Base-by-base conservation (phyloP, 2,329 filamentous ascomycete genomes). In the Fusarium sp. region DNA sequence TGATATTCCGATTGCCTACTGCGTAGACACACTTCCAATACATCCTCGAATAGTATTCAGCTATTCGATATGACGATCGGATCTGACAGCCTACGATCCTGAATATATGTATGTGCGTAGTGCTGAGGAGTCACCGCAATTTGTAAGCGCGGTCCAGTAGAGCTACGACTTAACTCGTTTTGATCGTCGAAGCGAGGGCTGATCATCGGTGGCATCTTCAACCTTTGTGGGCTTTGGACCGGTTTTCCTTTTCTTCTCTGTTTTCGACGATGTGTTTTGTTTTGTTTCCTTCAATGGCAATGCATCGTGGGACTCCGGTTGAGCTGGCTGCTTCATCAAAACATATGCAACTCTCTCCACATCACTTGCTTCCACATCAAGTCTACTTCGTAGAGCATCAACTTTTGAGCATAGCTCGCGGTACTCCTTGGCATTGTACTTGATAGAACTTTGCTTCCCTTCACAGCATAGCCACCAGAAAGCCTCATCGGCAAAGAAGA, bases 401-500 rank as follows among this genome's bases (percentile, higher is more conserved):
- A 83, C 81, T 50, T 77, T 75, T 6, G 75, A 72, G 34, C 83
- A 80, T 23, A 95, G 75, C n/a, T 79, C 77, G 39, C 80, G 76
- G 69, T 94, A 95, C 77, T 94, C 91, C 68, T 88, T 88, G 20
- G 79, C 77, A 40, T 83, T 90, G 77, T 96, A 96, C 77, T 89
- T 91, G 75, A 93, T 89, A 23, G 80, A 77, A 0, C 73, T 77
- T 53, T 80, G 83, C 39, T 80, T 78, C 1, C 83, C 83, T n/a
- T 77, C 76, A 73, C 85, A 86, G 71, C 86, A 86, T 7, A 91
- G 78, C 91, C 91, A 95, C 67, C 89, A 85, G 74, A 89, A 95
- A 5, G 89, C 83, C 77, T 96, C 92, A 73, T 96, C 93, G 4
- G 89, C 91, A 78, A 95, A 95, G 82, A 95, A 95, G 3, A 91